Percentiles rank a stretch among this genome's conserved stretches.
Conservation (phyloP, 352 stramenopile species). For the Pythium monospermum region DNA sequence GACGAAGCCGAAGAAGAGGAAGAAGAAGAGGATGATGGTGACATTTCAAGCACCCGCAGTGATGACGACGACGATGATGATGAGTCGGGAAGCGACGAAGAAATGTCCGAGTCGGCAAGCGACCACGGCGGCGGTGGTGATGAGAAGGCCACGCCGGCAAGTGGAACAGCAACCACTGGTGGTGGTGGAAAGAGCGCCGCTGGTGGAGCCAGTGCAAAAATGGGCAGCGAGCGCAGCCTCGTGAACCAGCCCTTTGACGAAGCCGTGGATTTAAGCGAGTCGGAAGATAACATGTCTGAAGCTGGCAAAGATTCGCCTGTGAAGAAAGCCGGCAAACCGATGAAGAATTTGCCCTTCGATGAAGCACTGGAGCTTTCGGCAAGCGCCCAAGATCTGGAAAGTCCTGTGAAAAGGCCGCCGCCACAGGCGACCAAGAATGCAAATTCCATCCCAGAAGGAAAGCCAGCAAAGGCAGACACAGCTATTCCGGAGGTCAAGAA, state of each 20-base stretch:
- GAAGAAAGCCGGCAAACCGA: slow-evolving; percentile 43
- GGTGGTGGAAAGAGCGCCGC: neutral
- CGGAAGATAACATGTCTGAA: slow-evolving; percentile 39
- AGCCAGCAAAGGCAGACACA: slow-evolving; percentile 2
- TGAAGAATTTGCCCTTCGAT: slow-evolving; percentile 81
- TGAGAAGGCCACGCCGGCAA: slow-evolving; percentile 20
- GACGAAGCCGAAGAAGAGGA: slow-evolving; percentile 18
- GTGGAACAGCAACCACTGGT: neutral
- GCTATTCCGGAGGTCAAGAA: slow-evolving; percentile 69
- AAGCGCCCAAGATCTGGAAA: slow-evolving; percentile 73
- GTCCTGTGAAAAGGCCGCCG: slow-evolving; percentile 33
- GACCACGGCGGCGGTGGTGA: slow-evolving; percentile 28
- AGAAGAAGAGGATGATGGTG: slow-evolving; percentile 37
- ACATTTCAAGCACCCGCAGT: slow-evolving; percentile 23
- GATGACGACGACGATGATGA: slow-evolving; percentile 63
- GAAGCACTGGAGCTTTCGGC: slow-evolving; percentile 79
- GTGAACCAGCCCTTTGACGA: slow-evolving; percentile 86
- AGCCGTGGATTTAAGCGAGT: slow-evolving; percentile 84
- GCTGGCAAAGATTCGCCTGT: slow-evolving; percentile 44
- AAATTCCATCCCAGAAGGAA: neutral
- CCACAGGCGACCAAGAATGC: slow-evolving; percentile 11
- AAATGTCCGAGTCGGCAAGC: slow-evolving; percentile 65
- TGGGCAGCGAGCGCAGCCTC: slow-evolving; percentile 43
- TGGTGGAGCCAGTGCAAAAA: slow-evolving; percentile 17
- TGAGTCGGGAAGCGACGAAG: slow-evolving; percentile 55